A percentile compares a stretch with the other conserved stretches of the same genome.
These are phyloP conservation scores for Hypseocharis bilobata DNA, from an alignment of 441 rosid genomes.

Conservation along the genomic window DNA sequence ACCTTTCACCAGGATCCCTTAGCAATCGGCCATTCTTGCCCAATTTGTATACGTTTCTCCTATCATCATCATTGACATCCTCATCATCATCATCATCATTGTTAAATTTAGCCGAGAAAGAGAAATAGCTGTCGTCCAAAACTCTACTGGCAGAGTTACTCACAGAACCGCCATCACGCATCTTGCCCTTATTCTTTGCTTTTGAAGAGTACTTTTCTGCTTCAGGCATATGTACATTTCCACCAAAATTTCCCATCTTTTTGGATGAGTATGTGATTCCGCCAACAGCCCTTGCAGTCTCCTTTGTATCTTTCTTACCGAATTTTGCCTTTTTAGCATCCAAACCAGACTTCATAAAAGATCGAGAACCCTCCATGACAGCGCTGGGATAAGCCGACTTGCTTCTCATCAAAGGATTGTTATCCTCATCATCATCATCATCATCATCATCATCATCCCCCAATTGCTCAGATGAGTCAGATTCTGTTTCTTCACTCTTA, in stretches of 20 bases:
- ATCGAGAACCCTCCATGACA: constrained; percentile 36
- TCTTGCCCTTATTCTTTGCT: constrained; percentile 66
- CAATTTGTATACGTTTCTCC: constrained; percentile 31
- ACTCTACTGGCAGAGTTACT: constrained; percentile 35
- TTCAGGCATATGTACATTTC: constrained; percentile 33
- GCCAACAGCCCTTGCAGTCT: constrained; percentile 37
- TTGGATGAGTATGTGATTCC: constrained; percentile 32
- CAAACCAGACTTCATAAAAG: constrained; percentile 39
- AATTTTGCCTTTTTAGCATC: constrained; percentile 39
- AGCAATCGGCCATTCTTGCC: constrained; percentile 42
- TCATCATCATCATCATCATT: constrained; percentile 20
- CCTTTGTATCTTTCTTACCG: constrained; percentile 38
- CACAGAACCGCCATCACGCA: constrained; percentile 43
- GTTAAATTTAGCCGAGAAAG: constrained; percentile 31
- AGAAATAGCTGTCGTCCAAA: constrained; percentile 31
- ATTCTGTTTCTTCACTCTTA: constrained; percentile 70
- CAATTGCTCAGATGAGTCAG: constrained; percentile 64
- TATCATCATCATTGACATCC: constrained; percentile 25
- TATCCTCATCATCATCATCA: constrained; percentile 35
- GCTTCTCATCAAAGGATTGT: constrained; percentile 41
- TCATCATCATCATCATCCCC: constrained; percentile 24
- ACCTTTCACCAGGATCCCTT: constrained; percentile 43
- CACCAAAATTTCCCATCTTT: constrained; percentile 31
- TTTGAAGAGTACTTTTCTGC: constrained; percentile 38
- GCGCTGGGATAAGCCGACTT: constrained; percentile 40